These are phyloP conservation scores for Coniophora puteana DNA, from an alignment of 1,284 basidiomycete genomes.

Conservation along the genomic window DNA sequence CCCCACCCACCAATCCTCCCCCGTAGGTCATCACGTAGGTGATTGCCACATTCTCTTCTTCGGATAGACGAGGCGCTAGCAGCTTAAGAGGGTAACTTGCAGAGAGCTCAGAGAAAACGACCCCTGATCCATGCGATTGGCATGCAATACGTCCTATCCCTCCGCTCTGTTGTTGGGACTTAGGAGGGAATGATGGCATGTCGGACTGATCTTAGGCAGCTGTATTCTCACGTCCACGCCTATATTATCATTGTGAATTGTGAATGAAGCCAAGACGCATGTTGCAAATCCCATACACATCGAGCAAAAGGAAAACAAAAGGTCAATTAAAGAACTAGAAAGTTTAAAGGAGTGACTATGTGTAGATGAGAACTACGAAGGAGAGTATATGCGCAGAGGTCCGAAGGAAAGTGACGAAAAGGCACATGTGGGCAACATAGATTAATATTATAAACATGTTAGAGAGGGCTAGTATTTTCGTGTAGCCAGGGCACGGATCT, in stretches of 20 bases:
- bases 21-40: constrained; percentile 89
- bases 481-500: constrained; percentile 78
- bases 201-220: background rate
- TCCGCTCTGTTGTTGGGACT: constrained; percentile 23
- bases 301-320: constrained; percentile 15
- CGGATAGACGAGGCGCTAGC: constrained; percentile 61
- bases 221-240: background rate
- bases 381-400: constrained; percentile 5
- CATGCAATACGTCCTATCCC: constrained; percentile 57
- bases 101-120: constrained; percentile 72
- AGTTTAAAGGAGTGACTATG: constrained; percentile 20
- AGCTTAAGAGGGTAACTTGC: constrained; percentile 92
- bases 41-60: constrained; percentile 49
- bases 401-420: constrained; percentile 1
- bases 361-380: constrained; percentile 8
- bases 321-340: constrained; percentile 13
- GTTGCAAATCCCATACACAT: constrained; percentile 26
- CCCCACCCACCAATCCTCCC: constrained; percentile 90
- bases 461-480: constrained; percentile 57
- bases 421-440: background rate
- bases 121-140: constrained; percentile 45
- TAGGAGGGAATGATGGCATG: constrained; percentile 2
- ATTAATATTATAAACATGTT: constrained; percentile 1
- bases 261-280: too few species aligned
- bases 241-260: too few species aligned